phyloP scores from a whole-genome alignment of 139 green algal genomes.

The Diplosphaera chodatii region DNA sequence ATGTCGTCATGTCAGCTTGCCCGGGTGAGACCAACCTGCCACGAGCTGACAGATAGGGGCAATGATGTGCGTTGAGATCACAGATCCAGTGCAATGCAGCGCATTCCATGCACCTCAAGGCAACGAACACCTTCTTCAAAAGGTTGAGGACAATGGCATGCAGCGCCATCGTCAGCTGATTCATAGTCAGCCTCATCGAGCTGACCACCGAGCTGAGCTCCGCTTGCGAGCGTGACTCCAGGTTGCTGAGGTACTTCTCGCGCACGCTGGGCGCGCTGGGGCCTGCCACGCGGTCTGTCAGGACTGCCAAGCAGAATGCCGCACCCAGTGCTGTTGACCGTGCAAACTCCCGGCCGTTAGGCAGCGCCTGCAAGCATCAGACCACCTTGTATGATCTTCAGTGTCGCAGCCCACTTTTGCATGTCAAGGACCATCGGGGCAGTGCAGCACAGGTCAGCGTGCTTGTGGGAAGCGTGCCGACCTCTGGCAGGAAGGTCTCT shows the following conservation, averaged over 20 bases:
- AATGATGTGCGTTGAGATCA: too few relatives aligned
- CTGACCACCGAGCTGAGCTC: conserved; percentile 36
- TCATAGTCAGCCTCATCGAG: conserved; percentile 45
- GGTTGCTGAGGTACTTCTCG: conserved; percentile 38
- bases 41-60: too few relatives aligned
- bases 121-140: conserved; percentile 34
- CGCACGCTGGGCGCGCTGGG: conserved; percentile 26
- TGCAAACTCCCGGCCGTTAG: conserved; percentile 24
- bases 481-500: neutral
- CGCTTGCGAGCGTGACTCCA: conserved; percentile 4
- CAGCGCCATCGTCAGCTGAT: conserved; percentile 41
- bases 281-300: conserved; percentile 36
- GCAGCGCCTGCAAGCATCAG: too few relatives aligned
- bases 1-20: too few relatives aligned
- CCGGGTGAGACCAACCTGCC: too few relatives aligned
- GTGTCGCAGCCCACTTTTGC: too few relatives aligned
- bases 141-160: conserved; percentile 57
- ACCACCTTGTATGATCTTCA: too few relatives aligned
- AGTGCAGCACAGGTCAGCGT: too few relatives aligned
- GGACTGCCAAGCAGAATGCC: conserved; percentile 54
- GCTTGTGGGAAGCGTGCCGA: too few relatives aligned
- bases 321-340: conserved; percentile 55
- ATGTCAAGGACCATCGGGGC: too few relatives aligned
- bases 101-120: too few relatives aligned
- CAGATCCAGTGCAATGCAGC: too few relatives aligned